Conservation (phyloP, 345 rosid genomes). For the Litchi chinensis region DNA sequence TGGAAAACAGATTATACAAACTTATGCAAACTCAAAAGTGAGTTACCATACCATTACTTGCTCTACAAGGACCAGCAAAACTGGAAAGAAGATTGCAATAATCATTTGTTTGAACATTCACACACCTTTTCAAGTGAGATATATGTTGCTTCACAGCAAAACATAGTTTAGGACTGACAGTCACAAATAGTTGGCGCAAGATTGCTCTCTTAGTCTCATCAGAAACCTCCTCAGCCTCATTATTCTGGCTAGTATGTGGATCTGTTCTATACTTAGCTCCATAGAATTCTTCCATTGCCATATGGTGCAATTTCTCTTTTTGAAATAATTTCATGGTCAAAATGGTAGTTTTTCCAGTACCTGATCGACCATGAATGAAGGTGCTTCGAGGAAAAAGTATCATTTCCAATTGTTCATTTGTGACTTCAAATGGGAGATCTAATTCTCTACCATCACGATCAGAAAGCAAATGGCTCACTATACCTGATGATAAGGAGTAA, state of each 20-base stretch:
- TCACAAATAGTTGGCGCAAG: conserved; percentile 55
- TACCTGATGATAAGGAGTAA: conserved; percentile 41
- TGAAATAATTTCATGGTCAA: conserved; percentile 44
- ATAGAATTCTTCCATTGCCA: conserved; percentile 29
- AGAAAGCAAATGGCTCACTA: conserved; percentile 43
- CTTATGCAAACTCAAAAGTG: not conserved
- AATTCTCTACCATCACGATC: conserved; percentile 37
- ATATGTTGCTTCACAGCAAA: conserved; percentile 47
- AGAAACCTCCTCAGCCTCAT: not conserved
- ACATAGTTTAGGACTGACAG: conserved; percentile 49
- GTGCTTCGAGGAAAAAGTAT: conserved; percentile 38
- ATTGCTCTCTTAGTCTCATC: conserved; percentile 16
- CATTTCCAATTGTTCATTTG: conserved; percentile 42
- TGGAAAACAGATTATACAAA: not conserved
- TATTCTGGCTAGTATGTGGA: not conserved
- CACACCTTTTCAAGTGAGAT: conserved; percentile 46
- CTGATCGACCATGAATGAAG: conserved; percentile 54
- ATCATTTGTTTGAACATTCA: not conserved
- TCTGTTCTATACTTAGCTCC: not conserved
- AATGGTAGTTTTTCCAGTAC: conserved; percentile 60
- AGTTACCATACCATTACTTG: not conserved
- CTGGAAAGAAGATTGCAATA: not conserved
- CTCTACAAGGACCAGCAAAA: not conserved
- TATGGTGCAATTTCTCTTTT: conserved; percentile 35
- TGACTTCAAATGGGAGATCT: conserved; percentile 56